phyloP scores from a whole-genome alignment of 345 rosid species.

The Odontarrhena argentea region DNA sequence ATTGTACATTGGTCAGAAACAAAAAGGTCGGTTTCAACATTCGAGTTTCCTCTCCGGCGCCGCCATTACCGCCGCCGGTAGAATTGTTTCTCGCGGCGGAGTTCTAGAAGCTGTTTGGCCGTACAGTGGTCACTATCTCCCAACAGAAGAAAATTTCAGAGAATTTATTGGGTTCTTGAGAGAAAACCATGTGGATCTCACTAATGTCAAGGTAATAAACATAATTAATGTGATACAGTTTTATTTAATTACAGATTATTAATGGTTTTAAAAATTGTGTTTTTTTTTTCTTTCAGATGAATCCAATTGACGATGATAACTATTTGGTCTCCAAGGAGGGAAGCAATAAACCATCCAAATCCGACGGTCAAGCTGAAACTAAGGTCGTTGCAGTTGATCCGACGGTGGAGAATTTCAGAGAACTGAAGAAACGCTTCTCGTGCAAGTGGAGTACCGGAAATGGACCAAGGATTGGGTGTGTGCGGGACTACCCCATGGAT shows the following conservation, averaged over 20 bases:
- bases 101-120: slow-evolving; percentile 86
- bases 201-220: slow-evolving; percentile 71
- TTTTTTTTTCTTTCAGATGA: slow-evolving; percentile 48
- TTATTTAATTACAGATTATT: not conserved
- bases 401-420: slow-evolving; percentile 1
- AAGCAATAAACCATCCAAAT: slow-evolving; percentile 31
- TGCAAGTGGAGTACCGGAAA: slow-evolving; percentile 74
- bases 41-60: slow-evolving; percentile 84
- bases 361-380: slow-evolving; percentile 26
- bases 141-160: slow-evolving; percentile 87
- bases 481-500: slow-evolving; percentile 74
- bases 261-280: not conserved
- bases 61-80: slow-evolving; percentile 71
- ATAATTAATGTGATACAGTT: not conserved
- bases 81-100: slow-evolving; percentile 59
- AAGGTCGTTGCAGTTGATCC: slow-evolving; percentile 23
- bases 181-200: slow-evolving; percentile 71
- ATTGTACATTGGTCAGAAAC: slow-evolving; percentile 62
- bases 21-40: slow-evolving; percentile 72
- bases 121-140: slow-evolving; percentile 94
- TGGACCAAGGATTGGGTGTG: slow-evolving; percentile 90
- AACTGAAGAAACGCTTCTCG: slow-evolving; percentile 47
- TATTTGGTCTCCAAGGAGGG: slow-evolving; percentile 20
- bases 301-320: slow-evolving; percentile 69
- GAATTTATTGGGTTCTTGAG: slow-evolving; percentile 72